Percentiles rank a stretch among this genome's conserved stretches.
Conservation (phyloP, 306 rosid genomes). For the Lathyrus sativus region DNA sequence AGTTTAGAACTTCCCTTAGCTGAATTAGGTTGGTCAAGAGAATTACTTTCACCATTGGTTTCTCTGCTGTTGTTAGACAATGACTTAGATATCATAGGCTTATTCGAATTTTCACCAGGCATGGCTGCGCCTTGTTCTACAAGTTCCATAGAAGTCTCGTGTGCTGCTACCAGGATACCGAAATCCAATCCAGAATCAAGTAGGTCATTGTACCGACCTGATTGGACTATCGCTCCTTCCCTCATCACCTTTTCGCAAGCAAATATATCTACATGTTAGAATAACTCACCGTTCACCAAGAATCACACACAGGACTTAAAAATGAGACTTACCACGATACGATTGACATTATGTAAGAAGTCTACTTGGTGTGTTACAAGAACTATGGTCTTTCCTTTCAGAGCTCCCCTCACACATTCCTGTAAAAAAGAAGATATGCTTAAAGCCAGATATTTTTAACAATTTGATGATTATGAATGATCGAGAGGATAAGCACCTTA, state of each 20-base stretch:
- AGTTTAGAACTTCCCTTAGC: slow-evolving; percentile 72
- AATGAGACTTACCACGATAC: slow-evolving; percentile 59
- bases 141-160: slow-evolving; percentile 90
- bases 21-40: slow-evolving; percentile 51
- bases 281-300: slow-evolving; percentile 1
- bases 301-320: neutral
- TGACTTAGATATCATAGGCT: slow-evolving; percentile 40
- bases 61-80: slow-evolving; percentile 43
- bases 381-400: slow-evolving; percentile 76
- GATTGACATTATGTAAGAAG: slow-evolving; percentile 88
- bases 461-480: neutral
- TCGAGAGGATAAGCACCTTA: slow-evolving; percentile 49
- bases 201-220: slow-evolving; percentile 74
- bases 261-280: slow-evolving; percentile 29
- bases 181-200: slow-evolving; percentile 72
- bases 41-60: slow-evolving; percentile 59
- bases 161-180: slow-evolving; percentile 80
- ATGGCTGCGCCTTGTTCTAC: slow-evolving; percentile 61
- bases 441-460: neutral
- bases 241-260: slow-evolving; percentile 71
- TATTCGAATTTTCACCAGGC: slow-evolving; percentile 48
- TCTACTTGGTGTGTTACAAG: slow-evolving; percentile 99
- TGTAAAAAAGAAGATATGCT: slow-evolving; percentile 33
- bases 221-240: slow-evolving; percentile 78
- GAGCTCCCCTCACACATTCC: slow-evolving; percentile 91